These are phyloP conservation scores for Pythium pyrilobum DNA, from an alignment of 352 stramenopile genomes.

Conservation along the genomic window DNA sequence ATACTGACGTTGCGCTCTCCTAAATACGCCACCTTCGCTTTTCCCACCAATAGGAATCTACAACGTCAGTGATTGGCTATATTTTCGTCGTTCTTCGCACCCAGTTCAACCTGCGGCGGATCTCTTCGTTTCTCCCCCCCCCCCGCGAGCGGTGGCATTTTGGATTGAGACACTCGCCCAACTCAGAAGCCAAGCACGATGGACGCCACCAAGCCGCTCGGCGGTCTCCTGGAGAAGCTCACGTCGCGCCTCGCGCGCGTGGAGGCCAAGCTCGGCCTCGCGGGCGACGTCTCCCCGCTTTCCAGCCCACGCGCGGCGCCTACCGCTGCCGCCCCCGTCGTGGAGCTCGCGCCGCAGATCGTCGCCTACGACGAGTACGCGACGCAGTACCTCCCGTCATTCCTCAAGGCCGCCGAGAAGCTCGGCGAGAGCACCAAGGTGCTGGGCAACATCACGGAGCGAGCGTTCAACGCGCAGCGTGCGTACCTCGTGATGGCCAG, in stretches of 20 bases:
- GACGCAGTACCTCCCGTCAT: conserved; percentile 70
- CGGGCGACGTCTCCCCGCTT: conserved; percentile 13
- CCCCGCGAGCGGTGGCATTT: background rate
- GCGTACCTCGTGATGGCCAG: conserved; percentile 91
- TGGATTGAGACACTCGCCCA: background rate
- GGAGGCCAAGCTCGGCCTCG: conserved; percentile 56
- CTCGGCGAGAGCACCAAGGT: conserved; percentile 79
- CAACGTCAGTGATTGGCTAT: conserved; percentile 10
- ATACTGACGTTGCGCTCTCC: background rate
- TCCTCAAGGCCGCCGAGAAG: conserved; percentile 67
- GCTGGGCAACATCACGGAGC: conserved; percentile 81
- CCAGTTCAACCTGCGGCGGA: conserved; percentile 7
- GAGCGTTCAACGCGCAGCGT: conserved; percentile 87
- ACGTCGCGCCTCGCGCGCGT: conserved; percentile 51
- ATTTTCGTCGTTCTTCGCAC: background rate
- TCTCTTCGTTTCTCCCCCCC: conserved; percentile 2
- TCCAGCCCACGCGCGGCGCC: conserved; percentile 14
- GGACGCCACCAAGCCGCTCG: conserved; percentile 49
- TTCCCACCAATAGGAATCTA: no score
- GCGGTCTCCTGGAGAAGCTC: conserved; percentile 58
- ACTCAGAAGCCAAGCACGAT: conserved; percentile 9
- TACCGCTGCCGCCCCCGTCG: conserved; percentile 4
- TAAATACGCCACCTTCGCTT: conserved; percentile 2
- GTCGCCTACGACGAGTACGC: conserved; percentile 91
- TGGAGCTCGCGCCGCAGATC: conserved; percentile 64